phyloP scores from a whole-genome alignment of 2,329 filamentous ascomycete species.

The Clarireedia paspali region DNA sequence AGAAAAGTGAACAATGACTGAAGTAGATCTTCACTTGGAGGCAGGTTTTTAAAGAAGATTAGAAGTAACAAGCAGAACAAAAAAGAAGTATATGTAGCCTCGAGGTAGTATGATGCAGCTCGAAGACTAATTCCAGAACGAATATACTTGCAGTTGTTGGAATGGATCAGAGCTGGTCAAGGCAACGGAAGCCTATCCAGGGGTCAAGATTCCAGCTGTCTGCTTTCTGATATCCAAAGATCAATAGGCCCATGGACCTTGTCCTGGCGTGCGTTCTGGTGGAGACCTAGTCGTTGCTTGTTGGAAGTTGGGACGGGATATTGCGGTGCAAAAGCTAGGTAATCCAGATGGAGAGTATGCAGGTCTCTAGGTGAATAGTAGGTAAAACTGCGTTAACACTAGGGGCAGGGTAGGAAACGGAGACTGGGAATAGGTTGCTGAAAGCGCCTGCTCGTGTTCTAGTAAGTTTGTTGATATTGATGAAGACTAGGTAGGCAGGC shows the following conservation, averaged over 20 bases:
- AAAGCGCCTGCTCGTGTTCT: background rate
- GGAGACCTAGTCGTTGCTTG: background rate
- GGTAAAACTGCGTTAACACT: background rate
- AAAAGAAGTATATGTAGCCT: background rate
- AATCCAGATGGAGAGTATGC: too few relatives aligned
- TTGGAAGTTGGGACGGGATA: background rate
- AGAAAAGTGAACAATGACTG: background rate
- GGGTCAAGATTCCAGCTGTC: background rate
- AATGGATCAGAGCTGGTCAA: background rate
- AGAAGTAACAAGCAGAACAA: background rate
- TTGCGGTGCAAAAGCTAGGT: too few relatives aligned
- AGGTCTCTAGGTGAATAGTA: background rate
- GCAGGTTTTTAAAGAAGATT: background rate
- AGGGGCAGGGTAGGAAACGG: background rate
- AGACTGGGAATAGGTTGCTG: background rate
- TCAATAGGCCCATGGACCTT: background rate
- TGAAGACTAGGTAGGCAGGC: too few relatives aligned
- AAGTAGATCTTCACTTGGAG: background rate
- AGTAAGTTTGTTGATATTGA: background rate
- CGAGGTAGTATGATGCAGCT: too few relatives aligned
- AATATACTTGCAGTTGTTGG: background rate
- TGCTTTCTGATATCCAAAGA: background rate
- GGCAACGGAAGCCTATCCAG: background rate
- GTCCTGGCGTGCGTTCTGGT: background rate
- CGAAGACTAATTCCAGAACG: background rate